Conservation (phyloP, 2,329 filamentous ascomycete genomes). For the Ascochyta pisi region DNA sequence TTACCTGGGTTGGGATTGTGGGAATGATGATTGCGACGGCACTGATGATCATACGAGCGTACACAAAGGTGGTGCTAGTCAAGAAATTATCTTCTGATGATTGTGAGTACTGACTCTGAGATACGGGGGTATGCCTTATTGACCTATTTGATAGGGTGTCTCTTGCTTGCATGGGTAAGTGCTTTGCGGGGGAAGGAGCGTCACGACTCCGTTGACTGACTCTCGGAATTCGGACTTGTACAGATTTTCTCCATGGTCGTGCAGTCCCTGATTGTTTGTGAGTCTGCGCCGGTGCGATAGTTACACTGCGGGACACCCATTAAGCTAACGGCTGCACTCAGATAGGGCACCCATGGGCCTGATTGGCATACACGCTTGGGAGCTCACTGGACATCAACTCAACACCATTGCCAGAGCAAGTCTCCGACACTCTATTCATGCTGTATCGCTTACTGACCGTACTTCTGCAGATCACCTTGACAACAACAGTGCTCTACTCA, state of each 20-base stretch:
- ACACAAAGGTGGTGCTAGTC: constrained; percentile 29
- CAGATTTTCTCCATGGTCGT: constrained; percentile 16
- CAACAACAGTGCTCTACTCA: constrained; percentile 23
- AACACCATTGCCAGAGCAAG: constrained; percentile 16
- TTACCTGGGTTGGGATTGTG: constrained; percentile 25
- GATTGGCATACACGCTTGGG: constrained; percentile 23
- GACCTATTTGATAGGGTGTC: constrained; percentile 10
- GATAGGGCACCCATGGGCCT: constrained; percentile 19
- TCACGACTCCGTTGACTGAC: neutral
- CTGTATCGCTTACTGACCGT: neutral
- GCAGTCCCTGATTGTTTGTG: constrained; percentile 20
- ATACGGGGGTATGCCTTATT: neutral
- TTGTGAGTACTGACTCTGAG: constrained; percentile 18
- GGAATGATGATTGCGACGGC: constrained; percentile 23
- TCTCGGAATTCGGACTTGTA: neutral
- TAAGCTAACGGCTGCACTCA: constrained; percentile 1
- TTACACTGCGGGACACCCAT: neutral
- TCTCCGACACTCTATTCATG: neutral
- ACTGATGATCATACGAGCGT: constrained; percentile 30
- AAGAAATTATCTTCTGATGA: constrained; percentile 31
- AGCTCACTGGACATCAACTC: constrained; percentile 22
- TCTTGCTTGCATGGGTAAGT: constrained; percentile 18
- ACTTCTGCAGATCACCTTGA: constrained; percentile 15
- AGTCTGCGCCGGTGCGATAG: neutral
- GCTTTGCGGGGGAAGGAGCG: neutral